phyloP scores from a whole-genome alignment of 768 basidiomycete genomes.

The Xanthoconium purpureum region DNA sequence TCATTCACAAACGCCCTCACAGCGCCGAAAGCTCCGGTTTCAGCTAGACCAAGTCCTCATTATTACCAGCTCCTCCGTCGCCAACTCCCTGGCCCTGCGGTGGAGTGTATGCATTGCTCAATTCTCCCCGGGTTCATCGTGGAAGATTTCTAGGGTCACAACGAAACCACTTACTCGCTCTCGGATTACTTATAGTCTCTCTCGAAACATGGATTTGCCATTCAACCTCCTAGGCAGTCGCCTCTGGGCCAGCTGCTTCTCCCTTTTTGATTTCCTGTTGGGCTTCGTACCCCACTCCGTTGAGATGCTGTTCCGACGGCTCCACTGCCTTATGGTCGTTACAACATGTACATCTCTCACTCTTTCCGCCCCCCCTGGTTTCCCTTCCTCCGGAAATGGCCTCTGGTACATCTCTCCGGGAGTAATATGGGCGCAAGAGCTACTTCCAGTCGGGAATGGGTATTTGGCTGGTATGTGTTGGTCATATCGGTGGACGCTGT shows the following conservation, averaged over 20 bases:
- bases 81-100: background rate
- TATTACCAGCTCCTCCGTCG: background rate
- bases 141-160: background rate
- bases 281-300: constrained; percentile 17
- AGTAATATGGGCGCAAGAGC: constrained; percentile 54
- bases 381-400: constrained; percentile 71
- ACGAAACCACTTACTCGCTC: background rate
- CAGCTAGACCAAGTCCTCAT: background rate
- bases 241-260: constrained; percentile 16
- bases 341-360: constrained; percentile 19
- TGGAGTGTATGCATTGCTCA: constrained; percentile 3
- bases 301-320: constrained; percentile 14
- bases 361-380: constrained; percentile 38
- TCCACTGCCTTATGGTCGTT: constrained; percentile 21
- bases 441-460: constrained; percentile 72
- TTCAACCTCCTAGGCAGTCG: constrained; percentile 15
- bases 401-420: constrained; percentile 64
- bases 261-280: constrained; percentile 9
- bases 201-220: constrained; percentile 20
- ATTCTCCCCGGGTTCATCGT: background rate
- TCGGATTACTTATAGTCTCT: background rate
- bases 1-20: background rate
- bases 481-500: background rate
- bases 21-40: background rate
- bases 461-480: constrained; percentile 53